A percentile compares a stretch with the other conserved stretches of the same genome.
Conservation (phyloP, 441 rosid species). For the Eutrema salsugineum region DNA sequence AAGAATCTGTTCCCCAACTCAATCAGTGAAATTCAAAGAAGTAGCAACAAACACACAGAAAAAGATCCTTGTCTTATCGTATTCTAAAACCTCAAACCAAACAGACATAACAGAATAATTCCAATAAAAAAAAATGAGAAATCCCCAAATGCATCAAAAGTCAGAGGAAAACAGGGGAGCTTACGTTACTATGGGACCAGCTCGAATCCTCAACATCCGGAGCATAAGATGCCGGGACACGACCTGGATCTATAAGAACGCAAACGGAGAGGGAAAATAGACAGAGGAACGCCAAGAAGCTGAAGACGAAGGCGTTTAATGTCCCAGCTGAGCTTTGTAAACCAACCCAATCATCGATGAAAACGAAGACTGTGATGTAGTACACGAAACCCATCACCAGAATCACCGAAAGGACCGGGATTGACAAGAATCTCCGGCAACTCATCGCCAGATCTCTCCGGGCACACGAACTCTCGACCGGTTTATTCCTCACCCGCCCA, state of each 20-base stretch:
- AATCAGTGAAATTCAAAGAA: neutral
- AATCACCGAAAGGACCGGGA: slow-evolving; percentile 54
- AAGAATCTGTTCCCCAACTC: neutral
- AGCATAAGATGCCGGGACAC: slow-evolving; percentile 55
- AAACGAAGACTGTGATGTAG: slow-evolving; percentile 58
- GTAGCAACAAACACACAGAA: too few relatives aligned
- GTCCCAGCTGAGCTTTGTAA: slow-evolving; percentile 63
- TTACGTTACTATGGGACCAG: slow-evolving; percentile 45
- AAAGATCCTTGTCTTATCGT: neutral
- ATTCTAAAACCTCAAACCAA: slow-evolving; percentile 17
- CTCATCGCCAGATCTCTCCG: slow-evolving; percentile 43
- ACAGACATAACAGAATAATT: neutral
- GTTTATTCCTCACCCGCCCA: slow-evolving; percentile 15
- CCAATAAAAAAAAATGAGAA: too few relatives aligned
- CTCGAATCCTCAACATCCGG: slow-evolving; percentile 65
- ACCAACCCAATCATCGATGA: slow-evolving; percentile 63
- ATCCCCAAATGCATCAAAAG: neutral
- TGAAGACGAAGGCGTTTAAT: slow-evolving; percentile 51
- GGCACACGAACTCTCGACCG: neutral
- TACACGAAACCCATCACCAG: slow-evolving; percentile 57
- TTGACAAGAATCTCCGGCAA: slow-evolving; percentile 50
- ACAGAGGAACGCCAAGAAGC: slow-evolving; percentile 46
- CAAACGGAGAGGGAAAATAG: slow-evolving; percentile 50
- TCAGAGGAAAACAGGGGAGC: slow-evolving; percentile 9
- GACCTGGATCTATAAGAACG: slow-evolving; percentile 69